Evolutionary conservation across 176 grass and related monocot species (phyloP).

Genomic region (Oryza brachyantha): DNA sequence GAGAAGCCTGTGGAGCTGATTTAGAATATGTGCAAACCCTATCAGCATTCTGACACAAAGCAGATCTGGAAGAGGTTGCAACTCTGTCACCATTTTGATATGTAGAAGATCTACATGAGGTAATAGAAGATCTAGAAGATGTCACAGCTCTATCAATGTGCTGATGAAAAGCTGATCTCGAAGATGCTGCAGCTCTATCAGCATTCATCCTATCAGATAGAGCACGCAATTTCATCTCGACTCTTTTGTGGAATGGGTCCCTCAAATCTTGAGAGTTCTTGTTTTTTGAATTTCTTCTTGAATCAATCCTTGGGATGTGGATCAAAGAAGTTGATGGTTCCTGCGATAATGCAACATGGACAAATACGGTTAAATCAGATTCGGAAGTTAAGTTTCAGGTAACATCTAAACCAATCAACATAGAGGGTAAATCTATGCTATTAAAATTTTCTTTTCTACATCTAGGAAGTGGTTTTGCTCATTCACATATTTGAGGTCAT

Average conservation of each 20-base stretch:
- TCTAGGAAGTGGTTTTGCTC: not conserved
- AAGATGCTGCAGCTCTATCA: slow-evolving; percentile 22
- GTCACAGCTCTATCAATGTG: slow-evolving; percentile 3
- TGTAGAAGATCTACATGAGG: slow-evolving; percentile 22
- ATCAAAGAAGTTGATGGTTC: slow-evolving; percentile 31
- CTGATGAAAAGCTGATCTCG: slow-evolving; percentile 31
- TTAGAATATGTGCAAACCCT: slow-evolving; percentile 12
- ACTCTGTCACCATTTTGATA: slow-evolving; percentile 26
- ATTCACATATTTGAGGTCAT: slow-evolving; percentile 3
- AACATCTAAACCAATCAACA: slow-evolving; percentile 23
- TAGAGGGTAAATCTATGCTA: not conserved
- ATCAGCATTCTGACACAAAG: slow-evolving; percentile 3
- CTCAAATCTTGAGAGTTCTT: slow-evolving; percentile 30
- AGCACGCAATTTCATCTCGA: slow-evolving; percentile 56
- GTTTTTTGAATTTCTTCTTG: slow-evolving; percentile 40
- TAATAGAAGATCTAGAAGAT: slow-evolving; percentile 24
- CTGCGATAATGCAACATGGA: slow-evolving; percentile 22
- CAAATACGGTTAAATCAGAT: slow-evolving; percentile 7
- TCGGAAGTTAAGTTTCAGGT: not conserved
- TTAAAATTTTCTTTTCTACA: not conserved
- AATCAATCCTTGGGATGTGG: slow-evolving; percentile 30
- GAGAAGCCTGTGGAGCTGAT: slow-evolving; percentile 31
- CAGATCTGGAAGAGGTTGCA: slow-evolving; percentile 29
- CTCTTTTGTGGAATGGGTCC: slow-evolving; percentile 52
- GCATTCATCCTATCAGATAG: slow-evolving; percentile 57